Percentiles rank a stretch among this genome's conserved stretches.
These are phyloP conservation scores for Stephanodiscus triporus DNA, from an alignment of 108 stramenopile genomes.

Conservation along the genomic window DNA sequence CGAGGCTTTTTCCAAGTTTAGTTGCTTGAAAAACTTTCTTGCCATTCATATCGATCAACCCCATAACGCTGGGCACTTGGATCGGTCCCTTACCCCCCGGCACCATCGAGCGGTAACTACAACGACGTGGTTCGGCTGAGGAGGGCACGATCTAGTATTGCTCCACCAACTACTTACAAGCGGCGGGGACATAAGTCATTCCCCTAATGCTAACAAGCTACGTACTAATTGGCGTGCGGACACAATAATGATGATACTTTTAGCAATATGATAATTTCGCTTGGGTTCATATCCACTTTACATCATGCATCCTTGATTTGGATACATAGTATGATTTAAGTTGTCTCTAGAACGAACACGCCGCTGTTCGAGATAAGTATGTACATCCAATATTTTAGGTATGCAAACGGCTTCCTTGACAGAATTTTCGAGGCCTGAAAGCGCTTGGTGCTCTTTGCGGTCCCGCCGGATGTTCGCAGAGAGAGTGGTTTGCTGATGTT, in stretches of 20 bases:
- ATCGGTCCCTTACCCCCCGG: neutral
- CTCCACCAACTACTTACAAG: neutral
- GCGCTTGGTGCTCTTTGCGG: neutral
- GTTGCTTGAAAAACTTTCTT: neutral
- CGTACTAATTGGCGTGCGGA: neutral
- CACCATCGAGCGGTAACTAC: neutral
- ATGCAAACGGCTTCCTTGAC: neutral
- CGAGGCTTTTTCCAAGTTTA: neutral
- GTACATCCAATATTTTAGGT: neutral
- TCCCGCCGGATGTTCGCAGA: slow-evolving; percentile 1
- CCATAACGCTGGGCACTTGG: neutral
- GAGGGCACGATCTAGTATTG: neutral
- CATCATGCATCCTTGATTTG: neutral
- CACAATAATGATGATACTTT: neutral
- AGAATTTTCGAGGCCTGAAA: neutral
- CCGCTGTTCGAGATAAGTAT: neutral
- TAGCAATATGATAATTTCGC: neutral
- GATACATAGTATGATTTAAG: neutral
- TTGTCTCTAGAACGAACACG: neutral
- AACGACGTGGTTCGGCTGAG: neutral
- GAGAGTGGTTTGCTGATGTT: neutral
- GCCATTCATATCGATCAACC: neutral
- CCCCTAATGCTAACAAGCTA: too few species aligned
- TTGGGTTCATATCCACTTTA: neutral
- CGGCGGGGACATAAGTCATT: too few species aligned